phyloP scores from a whole-genome alignment of 805 yeast species.

The Suhomyces xylopsoci region DNA sequence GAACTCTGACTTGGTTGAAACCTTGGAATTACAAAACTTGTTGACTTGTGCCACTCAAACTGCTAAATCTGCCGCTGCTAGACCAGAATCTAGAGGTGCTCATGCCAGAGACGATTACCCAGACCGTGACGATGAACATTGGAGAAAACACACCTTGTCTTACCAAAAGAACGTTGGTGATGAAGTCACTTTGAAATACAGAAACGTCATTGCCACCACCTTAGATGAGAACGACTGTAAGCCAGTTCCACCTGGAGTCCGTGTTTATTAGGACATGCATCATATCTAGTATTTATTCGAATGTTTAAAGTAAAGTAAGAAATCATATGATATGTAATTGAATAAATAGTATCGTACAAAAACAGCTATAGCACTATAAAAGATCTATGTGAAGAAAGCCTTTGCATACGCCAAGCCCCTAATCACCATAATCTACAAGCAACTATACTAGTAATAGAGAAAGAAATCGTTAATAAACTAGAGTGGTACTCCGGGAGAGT shows the following conservation, averaged over 20 bases:
- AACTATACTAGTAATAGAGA: background rate
- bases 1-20: conserved; percentile 96
- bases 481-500: background rate
- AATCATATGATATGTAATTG: background rate
- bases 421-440: background rate
- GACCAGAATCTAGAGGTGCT: conserved; percentile 98
- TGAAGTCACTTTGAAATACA: conserved; percentile 72
- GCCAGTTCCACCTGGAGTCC: conserved; percentile 94
- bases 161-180: conserved; percentile 80
- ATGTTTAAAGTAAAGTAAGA: background rate
- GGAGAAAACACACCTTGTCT: conserved; percentile 97
- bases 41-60: conserved; percentile 97
- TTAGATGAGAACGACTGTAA: conserved; percentile 91
- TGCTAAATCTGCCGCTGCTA: conserved; percentile 88
- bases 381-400: background rate
- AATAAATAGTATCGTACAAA: background rate
- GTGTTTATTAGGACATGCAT: conserved; percentile 66
- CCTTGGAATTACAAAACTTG: conserved; percentile 93
- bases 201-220: conserved; percentile 78
- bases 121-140: conserved; percentile 89
- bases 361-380: too few relatives aligned
- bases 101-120: conserved; percentile 99
- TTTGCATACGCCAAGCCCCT: background rate
- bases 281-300: background rate
- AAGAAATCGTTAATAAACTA: too few relatives aligned